These are phyloP conservation scores for Senna siamea DNA, from an alignment of 306 rosid species.

Conservation along the genomic window DNA sequence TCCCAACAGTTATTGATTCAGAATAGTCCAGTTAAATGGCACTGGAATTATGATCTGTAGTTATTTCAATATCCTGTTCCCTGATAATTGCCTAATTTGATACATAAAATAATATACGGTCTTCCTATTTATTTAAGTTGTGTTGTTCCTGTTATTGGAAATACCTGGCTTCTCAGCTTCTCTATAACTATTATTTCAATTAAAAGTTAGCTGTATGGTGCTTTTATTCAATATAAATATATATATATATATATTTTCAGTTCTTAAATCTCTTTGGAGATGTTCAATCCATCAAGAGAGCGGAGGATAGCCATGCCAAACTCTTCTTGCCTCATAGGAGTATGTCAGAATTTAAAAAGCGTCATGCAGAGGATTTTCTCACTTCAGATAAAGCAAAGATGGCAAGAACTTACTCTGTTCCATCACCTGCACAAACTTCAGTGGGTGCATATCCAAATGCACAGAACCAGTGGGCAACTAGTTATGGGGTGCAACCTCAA, in stretches of 20 bases:
- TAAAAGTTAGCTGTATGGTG: background rate
- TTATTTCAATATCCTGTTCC: background rate
- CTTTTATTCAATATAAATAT: background rate
- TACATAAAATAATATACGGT: background rate
- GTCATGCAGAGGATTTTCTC: constrained; percentile 90
- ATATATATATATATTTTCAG: constrained; percentile 49
- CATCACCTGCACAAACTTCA: constrained; percentile 81
- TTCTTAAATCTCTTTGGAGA: constrained; percentile 94
- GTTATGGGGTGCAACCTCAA: constrained; percentile 87
- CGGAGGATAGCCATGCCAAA: constrained; percentile 92
- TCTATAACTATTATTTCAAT: background rate
- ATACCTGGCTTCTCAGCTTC: too few species aligned
- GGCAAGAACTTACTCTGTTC: constrained; percentile 71
- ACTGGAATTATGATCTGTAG: background rate
- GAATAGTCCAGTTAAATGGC: background rate
- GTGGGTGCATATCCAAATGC: constrained; percentile 82
- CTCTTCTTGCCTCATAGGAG: constrained; percentile 85
- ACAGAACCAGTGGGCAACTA: constrained; percentile 84
- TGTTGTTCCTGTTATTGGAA: constrained; percentile 14
- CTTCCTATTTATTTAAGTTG: background rate
- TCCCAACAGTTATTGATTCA: constrained; percentile 3
- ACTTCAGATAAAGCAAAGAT: constrained; percentile 85
- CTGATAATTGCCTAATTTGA: background rate
- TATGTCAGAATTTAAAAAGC: constrained; percentile 86
- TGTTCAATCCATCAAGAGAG: constrained; percentile 82